A percentile compares a stretch with the other conserved stretches of the same genome.
phyloP scores from a whole-genome alignment of 2,329 filamentous ascomycete genomes.

The Microdochium trichocladiopsis region DNA sequence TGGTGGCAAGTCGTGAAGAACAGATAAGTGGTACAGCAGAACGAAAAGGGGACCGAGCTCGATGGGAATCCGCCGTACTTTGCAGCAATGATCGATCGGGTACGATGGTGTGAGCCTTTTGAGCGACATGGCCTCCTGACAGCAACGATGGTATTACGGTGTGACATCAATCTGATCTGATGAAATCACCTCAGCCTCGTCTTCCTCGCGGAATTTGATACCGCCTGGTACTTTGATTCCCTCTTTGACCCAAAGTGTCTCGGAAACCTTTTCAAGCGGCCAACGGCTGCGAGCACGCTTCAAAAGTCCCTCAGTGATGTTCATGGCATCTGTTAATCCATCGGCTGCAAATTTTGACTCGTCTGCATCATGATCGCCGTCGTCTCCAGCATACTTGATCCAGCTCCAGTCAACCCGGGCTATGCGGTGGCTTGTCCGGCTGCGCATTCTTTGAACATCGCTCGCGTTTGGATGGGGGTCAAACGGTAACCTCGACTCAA shows the following conservation, averaged over 20 bases:
- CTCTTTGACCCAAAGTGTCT: slow-evolving; percentile 66
- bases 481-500: slow-evolving; percentile 90
- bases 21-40: not conserved
- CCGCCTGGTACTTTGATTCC: slow-evolving; percentile 64
- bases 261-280: slow-evolving; percentile 65
- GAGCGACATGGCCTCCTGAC: not conserved
- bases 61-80: no score
- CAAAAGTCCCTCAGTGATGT: slow-evolving; percentile 76
- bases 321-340: slow-evolving; percentile 67
- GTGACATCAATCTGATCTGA: not conserved
- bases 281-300: slow-evolving; percentile 77
- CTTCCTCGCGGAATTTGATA: slow-evolving; percentile 51
- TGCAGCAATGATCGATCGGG: not conserved
- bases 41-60: not conserved
- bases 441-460: slow-evolving; percentile 68
- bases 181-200: slow-evolving; percentile 45
- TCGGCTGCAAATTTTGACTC: slow-evolving; percentile 52
- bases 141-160: not conserved
- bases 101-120: not conserved
- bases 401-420: slow-evolving; percentile 94
- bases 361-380: slow-evolving; percentile 76
- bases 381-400: slow-evolving; percentile 76
- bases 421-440: slow-evolving; percentile 86
- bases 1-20: not conserved
- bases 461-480: slow-evolving; percentile 79